A percentile compares a stretch with the other conserved stretches of the same genome.
These are phyloP conservation scores for Plantago lanceolata DNA, from an alignment of 305 asterid genomes.

Conservation along the genomic window DNA sequence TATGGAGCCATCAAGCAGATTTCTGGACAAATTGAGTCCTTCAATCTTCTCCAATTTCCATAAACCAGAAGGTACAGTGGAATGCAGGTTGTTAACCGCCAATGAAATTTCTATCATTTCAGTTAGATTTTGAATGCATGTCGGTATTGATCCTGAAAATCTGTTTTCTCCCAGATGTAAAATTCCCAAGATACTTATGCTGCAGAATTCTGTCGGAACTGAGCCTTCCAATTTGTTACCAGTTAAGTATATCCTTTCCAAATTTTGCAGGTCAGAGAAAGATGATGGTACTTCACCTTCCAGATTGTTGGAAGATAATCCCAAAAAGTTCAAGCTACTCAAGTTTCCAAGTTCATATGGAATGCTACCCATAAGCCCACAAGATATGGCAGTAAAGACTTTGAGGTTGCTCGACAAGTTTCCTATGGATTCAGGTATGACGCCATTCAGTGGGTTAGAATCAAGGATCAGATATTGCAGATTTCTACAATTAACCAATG, in stretches of 20 bases:
- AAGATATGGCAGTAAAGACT: conserved; percentile 27
- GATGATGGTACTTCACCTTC: conserved; percentile 28
- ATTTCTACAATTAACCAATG: conserved; percentile 31
- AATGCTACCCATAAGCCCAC: conserved; percentile 30
- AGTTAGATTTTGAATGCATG: conserved; percentile 26
- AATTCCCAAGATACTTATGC: conserved; percentile 26
- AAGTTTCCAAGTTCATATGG: conserved; percentile 37
- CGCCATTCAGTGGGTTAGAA: conserved; percentile 36
- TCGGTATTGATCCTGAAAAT: conserved; percentile 31
- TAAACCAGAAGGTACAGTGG: conserved; percentile 27
- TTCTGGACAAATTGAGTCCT: conserved; percentile 32
- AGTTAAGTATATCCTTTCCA: conserved; percentile 30
- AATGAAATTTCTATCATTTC: conserved; percentile 24
- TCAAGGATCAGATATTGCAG: conserved; percentile 31
- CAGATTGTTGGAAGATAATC: conserved; percentile 21
- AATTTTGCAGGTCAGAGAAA: conserved; percentile 19
- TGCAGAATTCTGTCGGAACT: conserved; percentile 24
- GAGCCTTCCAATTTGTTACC: conserved; percentile 25
- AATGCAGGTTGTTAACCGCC: conserved; percentile 29
- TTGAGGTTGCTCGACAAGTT: conserved; percentile 32
- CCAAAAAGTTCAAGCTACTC: conserved; percentile 30
- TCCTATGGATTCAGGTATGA: conserved; percentile 29
- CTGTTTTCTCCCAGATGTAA: conserved; percentile 34
- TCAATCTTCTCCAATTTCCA: conserved; percentile 30
- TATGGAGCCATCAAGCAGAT: conserved; percentile 27